Base-by-base conservation (phyloP, 495 filamentous ascomycete genomes). In the Penicillium paxilli region DNA sequence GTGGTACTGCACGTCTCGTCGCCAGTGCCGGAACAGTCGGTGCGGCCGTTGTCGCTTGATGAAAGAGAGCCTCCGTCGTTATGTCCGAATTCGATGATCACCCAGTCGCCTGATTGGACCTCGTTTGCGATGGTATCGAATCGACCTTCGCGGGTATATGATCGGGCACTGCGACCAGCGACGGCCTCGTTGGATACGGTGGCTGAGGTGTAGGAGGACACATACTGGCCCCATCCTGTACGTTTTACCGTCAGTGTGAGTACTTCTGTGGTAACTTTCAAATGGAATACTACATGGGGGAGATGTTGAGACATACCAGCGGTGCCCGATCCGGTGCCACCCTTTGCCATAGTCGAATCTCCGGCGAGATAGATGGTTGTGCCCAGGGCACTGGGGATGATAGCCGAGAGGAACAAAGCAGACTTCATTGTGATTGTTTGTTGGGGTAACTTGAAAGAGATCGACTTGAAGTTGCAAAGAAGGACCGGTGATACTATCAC, bases 81-180 rank as follows among this genome's bases (percentile, higher is more conserved):
- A 73, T 87, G 83, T 1, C 84, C 83, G 53, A 87, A 85, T 57
- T 83, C 81, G 59, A 85, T 84, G 41, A 85, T 69, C 33, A 85
- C 81, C 63, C 72, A 81, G 65, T 87, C 83, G 40, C 78, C 80
- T 7, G 71, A 20, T 32, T 74, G 50, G 16, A 85, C 68, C 17
- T 68, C 51, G 41, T 62, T 54, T 59, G 79, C 77, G 55, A 87
- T 76, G 12, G 71, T 72, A 38, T 72, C 57, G 73, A 87, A 87
- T 23, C 80, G 83, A 45, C 77, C 78, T 64, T 86, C 84, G 54
- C 81, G 77, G 0, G 76, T 82, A 67, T 76, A 87, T 47, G 77
- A 82, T 54, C 83, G 81, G 5, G 84, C 83, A 30, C 78, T 82
- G 47, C 83, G 80, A 44, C 84, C 83, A 8, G 69, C 77, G 23